A percentile compares a stretch with the other conserved stretches of the same genome.
Conservation (phyloP, 2,329 filamentous ascomycete species). For the Pseudocercospora cruenta region DNA sequence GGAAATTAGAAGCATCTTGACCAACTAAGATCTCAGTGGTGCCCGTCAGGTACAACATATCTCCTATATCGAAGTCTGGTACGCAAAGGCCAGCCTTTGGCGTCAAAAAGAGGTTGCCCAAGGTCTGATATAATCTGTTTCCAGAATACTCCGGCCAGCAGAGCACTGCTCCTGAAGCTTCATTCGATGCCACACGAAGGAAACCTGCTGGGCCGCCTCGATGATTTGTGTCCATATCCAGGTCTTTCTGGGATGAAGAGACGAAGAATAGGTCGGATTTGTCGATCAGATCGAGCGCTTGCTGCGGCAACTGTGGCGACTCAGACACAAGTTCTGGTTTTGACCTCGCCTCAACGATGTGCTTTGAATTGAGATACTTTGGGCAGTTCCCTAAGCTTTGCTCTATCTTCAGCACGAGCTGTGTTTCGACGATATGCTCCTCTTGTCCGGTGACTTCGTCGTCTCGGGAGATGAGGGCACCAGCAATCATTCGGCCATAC, state of each 20-base stretch:
- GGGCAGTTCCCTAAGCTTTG: constrained; percentile 81
- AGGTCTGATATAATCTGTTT: constrained; percentile 80
- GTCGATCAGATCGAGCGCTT: constrained; percentile 62
- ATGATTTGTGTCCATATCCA: constrained; percentile 82
- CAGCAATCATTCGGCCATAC: constrained; percentile 69
- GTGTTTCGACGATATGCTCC: constrained; percentile 46
- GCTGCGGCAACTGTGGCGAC: constrained; percentile 52
- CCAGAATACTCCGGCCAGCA: constrained; percentile 85
- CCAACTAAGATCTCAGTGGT: constrained; percentile 68
- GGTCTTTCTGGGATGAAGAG: constrained; percentile 63
- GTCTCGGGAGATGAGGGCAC: constrained; percentile 52
- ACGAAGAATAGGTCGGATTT: constrained; percentile 79
- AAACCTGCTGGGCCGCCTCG: constrained; percentile 77
- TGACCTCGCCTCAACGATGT: constrained; percentile 60
- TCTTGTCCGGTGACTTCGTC: constrained; percentile 35
- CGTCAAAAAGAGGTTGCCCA: constrained; percentile 73
- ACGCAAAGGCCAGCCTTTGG: constrained; percentile 71
- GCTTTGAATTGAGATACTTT: constrained; percentile 81
- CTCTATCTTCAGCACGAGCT: constrained; percentile 69
- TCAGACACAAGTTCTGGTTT: constrained; percentile 57
- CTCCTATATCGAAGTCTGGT: constrained; percentile 72
- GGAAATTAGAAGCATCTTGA: constrained; percentile 61
- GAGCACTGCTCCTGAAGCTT: constrained; percentile 53
- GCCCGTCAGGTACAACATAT: constrained; percentile 76
- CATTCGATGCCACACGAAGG: constrained; percentile 67